Base-by-base conservation (phyloP, 768 basidiomycete species). In the Lactifluus subvellereus region DNA sequence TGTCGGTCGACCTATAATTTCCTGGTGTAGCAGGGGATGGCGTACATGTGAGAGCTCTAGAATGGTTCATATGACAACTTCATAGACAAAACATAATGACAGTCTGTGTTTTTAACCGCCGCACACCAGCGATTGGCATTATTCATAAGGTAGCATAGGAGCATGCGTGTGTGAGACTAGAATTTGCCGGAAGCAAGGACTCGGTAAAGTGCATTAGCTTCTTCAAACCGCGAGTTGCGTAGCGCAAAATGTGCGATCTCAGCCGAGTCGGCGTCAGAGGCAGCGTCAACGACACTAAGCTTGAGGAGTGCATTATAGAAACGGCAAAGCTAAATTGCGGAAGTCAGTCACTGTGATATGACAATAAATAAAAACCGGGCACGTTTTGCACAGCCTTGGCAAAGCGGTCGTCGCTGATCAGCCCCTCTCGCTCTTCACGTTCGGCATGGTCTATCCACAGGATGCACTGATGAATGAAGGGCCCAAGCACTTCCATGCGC, bases 181-280 rank as follows among this genome's bases (percentile, higher is more conserved):
- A 74, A 72, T 62, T 77, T 72, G 57, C 73, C 72, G 49, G 71
- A 73, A 50, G 82, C 88, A 66, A 91, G 77, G 53, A 79, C 70
- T 22, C 89, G 82, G 69, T 91, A 92, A 50, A 91, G 79, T 61
- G 78, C 72, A 66, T 86, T 89, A 18, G 89, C 89, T 67, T 91
- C 89, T 70, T 89, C 88, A 61, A 90, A 85, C 3, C 85, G 80
- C 11, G 90, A 80, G 68, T 89, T 79, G 43, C 83, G 81, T 53
- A 92, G 77, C 49, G 84, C 83, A 68, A 92, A 92, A 70, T 89
- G 86, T 6, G 81, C 79, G 81, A 92, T 90, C 75, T 90, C 90
- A 6, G 86, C 80, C 0, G 85, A 82, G 69, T 92, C 88, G 8
- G 80, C 79, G 60, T 89, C 88, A n/a, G 77, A 78, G 7, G 74